Base-by-base conservation (phyloP, 2,329 filamentous ascomycete species). In the Pestalotiopsis sp. region DNA sequence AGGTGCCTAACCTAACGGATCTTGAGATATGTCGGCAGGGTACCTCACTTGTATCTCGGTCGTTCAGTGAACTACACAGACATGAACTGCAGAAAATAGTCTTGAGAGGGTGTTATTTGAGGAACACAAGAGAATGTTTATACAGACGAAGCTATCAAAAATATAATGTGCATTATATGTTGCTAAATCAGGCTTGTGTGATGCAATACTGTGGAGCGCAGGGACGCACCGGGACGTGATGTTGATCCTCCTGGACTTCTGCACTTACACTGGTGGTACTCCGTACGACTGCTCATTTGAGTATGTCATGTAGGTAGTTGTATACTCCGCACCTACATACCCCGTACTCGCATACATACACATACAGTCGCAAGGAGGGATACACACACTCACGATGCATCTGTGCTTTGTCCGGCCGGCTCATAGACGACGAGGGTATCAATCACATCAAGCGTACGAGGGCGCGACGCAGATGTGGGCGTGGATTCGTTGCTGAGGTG, bases 181-280 rank as follows among this genome's bases (percentile, higher is more conserved):
- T n/a, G 27, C 38, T 36, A 31, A 31, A 52, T 62, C 20, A 13
- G 14, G 57, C 27, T 36, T 38, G 27, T 12, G 31, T 39, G 59
- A 62, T 62, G 59, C 59, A 62, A 62, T 66, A 66, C 17, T 52
- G 64, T 66, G 64, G 64, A 66, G 64, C 36, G 64, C 64, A 66
- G 25, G 23, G 45, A 66, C 25, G 49, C 14, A 66, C 64, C 9
- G 57, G 52, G 64, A 38, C 49, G 25, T 58, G 64, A 58, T 36
- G 45, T 36, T 13, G 64, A 58, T 57, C 20, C 49, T 58, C 4
- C n/a, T 36, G 25, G 39, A 63, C 45, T 20, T 3, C 45, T 52
- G 31, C n/a, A 20, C 45, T 52, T 52, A n/a, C 45, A 52, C 17
- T 17, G 20, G 45, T 7, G 20, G 45, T 52, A 52, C 17, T 52